A percentile compares a stretch with the other conserved stretches of the same genome.
phyloP scores from a whole-genome alignment of 495 filamentous ascomycete genomes.

The Hypoxylon trugodes region DNA sequence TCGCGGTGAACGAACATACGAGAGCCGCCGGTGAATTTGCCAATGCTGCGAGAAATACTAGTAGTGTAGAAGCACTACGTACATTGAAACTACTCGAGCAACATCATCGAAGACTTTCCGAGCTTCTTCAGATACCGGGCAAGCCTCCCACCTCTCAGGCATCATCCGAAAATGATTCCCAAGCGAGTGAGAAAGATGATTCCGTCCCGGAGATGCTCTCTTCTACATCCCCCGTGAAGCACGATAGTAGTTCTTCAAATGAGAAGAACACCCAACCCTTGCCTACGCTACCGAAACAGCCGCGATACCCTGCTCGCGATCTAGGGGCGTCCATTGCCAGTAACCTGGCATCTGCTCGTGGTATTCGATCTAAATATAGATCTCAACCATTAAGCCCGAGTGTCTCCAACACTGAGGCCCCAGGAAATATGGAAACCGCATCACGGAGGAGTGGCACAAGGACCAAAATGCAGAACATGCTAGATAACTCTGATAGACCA shows the following conservation, averaged over 20 bases:
- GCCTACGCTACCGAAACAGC: slow-evolving; percentile 56
- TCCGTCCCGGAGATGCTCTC: slow-evolving; percentile 26
- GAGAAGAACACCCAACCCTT: slow-evolving; percentile 53
- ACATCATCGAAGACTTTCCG: slow-evolving; percentile 82
- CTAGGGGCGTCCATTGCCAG: slow-evolving; percentile 87
- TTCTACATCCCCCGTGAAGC: slow-evolving; percentile 29
- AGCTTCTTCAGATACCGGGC: slow-evolving; percentile 75
- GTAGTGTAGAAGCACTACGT: slow-evolving; percentile 82
- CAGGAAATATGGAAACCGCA: slow-evolving; percentile 71
- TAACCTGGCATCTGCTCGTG: slow-evolving; percentile 87
- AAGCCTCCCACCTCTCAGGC: slow-evolving; percentile 61
- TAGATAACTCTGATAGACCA: slow-evolving; percentile 53
- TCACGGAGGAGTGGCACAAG: slow-evolving; percentile 57
- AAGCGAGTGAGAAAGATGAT: slow-evolving; percentile 50
- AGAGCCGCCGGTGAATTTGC: slow-evolving; percentile 90
- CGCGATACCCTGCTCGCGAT: slow-evolving; percentile 68
- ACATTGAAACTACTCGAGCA: slow-evolving; percentile 84
- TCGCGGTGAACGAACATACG: slow-evolving; percentile 86
- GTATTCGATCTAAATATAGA: slow-evolving; percentile 76
- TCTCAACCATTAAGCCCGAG: slow-evolving; percentile 72
- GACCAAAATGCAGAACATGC: slow-evolving; percentile 50
- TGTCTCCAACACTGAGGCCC: slow-evolving; percentile 76
- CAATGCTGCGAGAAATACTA: slow-evolving; percentile 75
- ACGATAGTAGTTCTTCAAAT: slow-evolving; percentile 33
- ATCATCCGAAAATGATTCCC: slow-evolving; percentile 47